Evolutionary conservation across 2,329 filamentous ascomycete species (phyloP), one percentile per base, ranked within the genome.

Genomic region (Alternaria rosae): DNA sequence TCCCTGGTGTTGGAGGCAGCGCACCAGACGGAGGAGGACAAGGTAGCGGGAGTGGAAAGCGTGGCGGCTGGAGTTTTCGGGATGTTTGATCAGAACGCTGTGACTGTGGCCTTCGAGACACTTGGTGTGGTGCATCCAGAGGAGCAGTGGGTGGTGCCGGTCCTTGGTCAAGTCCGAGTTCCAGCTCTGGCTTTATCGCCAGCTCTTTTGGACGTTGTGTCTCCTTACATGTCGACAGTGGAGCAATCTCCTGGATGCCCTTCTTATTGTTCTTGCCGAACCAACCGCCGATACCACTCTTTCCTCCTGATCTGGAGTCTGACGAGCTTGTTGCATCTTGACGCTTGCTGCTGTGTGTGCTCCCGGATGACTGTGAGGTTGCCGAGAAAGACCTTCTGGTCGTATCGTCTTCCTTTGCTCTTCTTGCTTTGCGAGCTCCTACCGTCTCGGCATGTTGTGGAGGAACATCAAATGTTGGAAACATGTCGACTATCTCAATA

Each of bases 391-490:
- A 61, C n/a, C 67, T 61, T 23, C 65, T 65, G 32, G 64, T 59
- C 21, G 57, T 61, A 9, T 68, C 68, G 17, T 70, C 65, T 52
- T 72, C 66, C 52, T 61, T 70, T 32, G 66, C 70, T 51, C 54
- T 68, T 48, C 71, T 67, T 20, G 66, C 59, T 57, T 70, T 73
- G 56, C 71, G 68, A 30, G 69, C 70, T 25, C 71, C 67, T 28
- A 72, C 65, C 4, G 71, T 73, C 62, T 73, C 71, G 12, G 71
- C 67, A 48, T 73, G 70, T 44, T 65, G 62, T 13, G 70, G 68
- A 50, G 70, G 71, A 32, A 71, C 65, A 57, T 72, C 70, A 54
- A 72, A 73, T 23, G 70, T 72, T 42, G 71, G 71, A 52, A 73
- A 73, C 71, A 73, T 73, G 45, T 47, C 53, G 65, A 56, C 48